These are phyloP conservation scores for Colletotrichum sojae DNA, from an alignment of 2,329 filamentous ascomycete species.

Conservation along the genomic window DNA sequence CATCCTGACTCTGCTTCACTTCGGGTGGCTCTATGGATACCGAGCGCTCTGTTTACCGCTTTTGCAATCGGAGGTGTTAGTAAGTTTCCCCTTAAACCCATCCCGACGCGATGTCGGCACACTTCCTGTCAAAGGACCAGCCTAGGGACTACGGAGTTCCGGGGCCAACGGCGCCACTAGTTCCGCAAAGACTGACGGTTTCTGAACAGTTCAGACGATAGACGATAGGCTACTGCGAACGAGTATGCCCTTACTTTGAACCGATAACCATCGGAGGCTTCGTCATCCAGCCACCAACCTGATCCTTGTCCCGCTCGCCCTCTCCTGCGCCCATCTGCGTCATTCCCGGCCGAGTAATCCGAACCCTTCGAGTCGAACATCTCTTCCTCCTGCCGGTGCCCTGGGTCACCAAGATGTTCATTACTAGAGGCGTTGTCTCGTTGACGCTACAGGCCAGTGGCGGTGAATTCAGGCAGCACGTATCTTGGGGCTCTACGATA, in stretches of 20 bases:
- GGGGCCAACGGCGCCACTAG: not conserved
- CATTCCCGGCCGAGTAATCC: constrained; percentile 49
- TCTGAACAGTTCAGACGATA: not conserved
- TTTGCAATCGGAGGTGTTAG: constrained; percentile 29
- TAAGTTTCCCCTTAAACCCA: constrained; percentile 1
- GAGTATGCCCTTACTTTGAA: not conserved
- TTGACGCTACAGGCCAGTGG: constrained; percentile 45
- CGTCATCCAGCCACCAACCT: constrained; percentile 41
- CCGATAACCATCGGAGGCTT: not conserved
- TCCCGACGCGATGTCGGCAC: too few species aligned
- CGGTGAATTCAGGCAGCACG: constrained; percentile 43
- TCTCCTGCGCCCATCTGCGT: constrained; percentile 35
- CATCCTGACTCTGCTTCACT: constrained; percentile 3
- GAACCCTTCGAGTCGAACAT: constrained; percentile 43
- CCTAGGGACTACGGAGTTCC: too few species aligned
- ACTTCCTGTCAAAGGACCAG: too few species aligned
- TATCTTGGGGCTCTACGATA: not conserved
- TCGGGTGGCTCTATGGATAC: constrained; percentile 4
- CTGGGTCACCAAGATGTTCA: constrained; percentile 63
- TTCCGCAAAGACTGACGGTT: not conserved
- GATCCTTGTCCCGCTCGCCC: constrained; percentile 39
- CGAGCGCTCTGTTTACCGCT: constrained; percentile 18
- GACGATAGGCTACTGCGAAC: not conserved
- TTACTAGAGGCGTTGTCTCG: constrained; percentile 62
- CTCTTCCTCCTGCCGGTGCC: constrained; percentile 33